These are phyloP conservation scores for Russula olivacea DNA, from an alignment of 768 basidiomycete genomes.

Conservation along the genomic window DNA sequence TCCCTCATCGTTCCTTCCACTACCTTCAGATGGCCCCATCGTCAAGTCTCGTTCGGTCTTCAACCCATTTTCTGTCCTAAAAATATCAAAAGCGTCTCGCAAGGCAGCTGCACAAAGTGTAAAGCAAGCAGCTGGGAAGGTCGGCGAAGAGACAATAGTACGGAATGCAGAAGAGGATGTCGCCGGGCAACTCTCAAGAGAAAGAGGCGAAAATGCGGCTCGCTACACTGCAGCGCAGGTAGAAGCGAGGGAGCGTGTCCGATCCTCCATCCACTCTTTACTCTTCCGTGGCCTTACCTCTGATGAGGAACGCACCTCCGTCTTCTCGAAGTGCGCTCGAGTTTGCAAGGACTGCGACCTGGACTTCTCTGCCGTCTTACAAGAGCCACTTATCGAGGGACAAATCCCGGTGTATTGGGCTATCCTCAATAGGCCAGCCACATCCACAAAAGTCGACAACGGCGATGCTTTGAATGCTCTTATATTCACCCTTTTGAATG, in stretches of 20 bases:
- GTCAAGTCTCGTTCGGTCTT: conserved; percentile 6
- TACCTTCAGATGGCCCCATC: neutral
- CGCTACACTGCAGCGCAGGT: neutral
- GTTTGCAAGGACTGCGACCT: conserved; percentile 47
- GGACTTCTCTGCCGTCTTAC: conserved; percentile 49
- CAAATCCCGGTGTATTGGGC: conserved; percentile 71
- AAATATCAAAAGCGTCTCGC: neutral
- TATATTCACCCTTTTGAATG: conserved; percentile 46
- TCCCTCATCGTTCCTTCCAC: neutral
- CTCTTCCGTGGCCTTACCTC: conserved; percentile 34
- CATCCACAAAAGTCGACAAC: conserved; percentile 9
- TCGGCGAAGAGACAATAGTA: neutral
- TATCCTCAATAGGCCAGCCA: conserved; percentile 46
- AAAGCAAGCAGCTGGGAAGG: neutral
- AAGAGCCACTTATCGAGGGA: conserved; percentile 55
- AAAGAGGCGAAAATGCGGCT: neutral
- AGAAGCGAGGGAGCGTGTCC: conserved; percentile 1
- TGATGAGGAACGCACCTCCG: conserved; percentile 31
- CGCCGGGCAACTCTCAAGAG: neutral
- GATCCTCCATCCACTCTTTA: conserved; percentile 28
- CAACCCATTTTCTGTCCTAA: neutral
- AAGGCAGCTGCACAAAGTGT: neutral
- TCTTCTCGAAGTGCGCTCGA: conserved; percentile 56
- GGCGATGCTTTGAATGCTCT: conserved; percentile 27
- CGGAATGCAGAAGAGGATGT: neutral